phyloP scores from a whole-genome alignment of 345 rosid species.

The Brassica incana region DNA sequence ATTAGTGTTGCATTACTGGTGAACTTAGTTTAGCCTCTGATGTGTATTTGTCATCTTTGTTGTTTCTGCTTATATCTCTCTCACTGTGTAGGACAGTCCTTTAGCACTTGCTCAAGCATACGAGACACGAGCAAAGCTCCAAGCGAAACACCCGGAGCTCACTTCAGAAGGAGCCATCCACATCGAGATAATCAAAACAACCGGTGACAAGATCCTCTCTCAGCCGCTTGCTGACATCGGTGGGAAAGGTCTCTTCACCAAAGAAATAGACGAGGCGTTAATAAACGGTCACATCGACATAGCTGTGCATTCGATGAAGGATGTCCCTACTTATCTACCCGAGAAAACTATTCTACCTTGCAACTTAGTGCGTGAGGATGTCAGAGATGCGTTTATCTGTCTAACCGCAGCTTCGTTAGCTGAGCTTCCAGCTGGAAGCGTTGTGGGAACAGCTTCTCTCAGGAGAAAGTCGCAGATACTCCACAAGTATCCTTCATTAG shows the following conservation, averaged over 20 bases:
- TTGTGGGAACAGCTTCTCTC: constrained; percentile 95
- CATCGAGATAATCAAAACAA: constrained; percentile 89
- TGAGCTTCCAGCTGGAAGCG: constrained; percentile 82
- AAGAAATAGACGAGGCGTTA: constrained; percentile 93
- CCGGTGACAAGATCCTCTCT: constrained; percentile 85
- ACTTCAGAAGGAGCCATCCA: constrained; percentile 87
- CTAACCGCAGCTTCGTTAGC: constrained; percentile 59
- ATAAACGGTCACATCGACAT: constrained; percentile 85
- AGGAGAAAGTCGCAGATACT: constrained; percentile 96
- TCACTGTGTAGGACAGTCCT: constrained; percentile 66
- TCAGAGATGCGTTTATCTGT: constrained; percentile 90
- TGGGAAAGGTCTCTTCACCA: constrained; percentile 96
- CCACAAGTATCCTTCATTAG: constrained; percentile 76
- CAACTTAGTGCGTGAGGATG: constrained; percentile 93
- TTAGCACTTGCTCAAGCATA: constrained; percentile 97
- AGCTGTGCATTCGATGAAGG: constrained; percentile 99
- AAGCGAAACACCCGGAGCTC: constrained; percentile 68
- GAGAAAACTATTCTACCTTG: constrained; percentile 86
- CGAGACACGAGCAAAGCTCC: constrained; percentile 85
- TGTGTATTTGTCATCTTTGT: constrained; percentile 13
- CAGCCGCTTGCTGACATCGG: constrained; percentile 99
- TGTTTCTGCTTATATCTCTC: constrained; percentile 39
- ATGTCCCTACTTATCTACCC: constrained; percentile 91
- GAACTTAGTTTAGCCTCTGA: constrained; percentile 9
- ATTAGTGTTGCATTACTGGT: not conserved